A percentile compares a stretch with the other conserved stretches of the same genome.
phyloP scores from a whole-genome alignment of 192 early-diverging fungal genomes.

The Coemansia javaensis region DNA sequence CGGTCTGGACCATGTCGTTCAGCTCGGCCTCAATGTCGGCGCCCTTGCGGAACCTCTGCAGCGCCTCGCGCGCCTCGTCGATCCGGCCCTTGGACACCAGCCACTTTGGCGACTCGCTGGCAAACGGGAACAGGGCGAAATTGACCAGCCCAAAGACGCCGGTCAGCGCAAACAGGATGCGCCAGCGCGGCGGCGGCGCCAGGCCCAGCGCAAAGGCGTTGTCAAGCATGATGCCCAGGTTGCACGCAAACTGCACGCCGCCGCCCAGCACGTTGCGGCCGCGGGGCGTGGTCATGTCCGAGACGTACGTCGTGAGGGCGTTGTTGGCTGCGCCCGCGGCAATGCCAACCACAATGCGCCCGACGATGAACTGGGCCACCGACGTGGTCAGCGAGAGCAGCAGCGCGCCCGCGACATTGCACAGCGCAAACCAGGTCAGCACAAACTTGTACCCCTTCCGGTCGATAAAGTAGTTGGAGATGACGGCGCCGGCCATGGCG shows the following conservation, averaged over 20 bases:
- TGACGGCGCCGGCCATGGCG: constrained; percentile 62
- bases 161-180: constrained; percentile 62
- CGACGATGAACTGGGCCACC: constrained; percentile 62
- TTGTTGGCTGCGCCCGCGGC: constrained; percentile 63
- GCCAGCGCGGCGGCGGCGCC: constrained; percentile 62
- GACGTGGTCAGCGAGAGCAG: constrained; percentile 59
- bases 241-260: constrained; percentile 71
- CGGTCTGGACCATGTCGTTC: constrained; percentile 55
- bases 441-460: constrained; percentile 60
- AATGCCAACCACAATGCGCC: constrained; percentile 69
- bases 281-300: constrained; percentile 70
- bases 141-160: constrained; percentile 57
- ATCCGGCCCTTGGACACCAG: constrained; percentile 60
- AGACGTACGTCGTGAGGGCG: constrained; percentile 66
- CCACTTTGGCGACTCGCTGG: constrained; percentile 76
- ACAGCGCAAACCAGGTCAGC: constrained; percentile 64
- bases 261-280: constrained; percentile 68
- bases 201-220: constrained; percentile 62
- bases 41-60: constrained; percentile 53
- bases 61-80: constrained; percentile 54
- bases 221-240: constrained; percentile 71
- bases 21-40: constrained; percentile 60
- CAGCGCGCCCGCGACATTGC: constrained; percentile 62
- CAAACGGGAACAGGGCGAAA: constrained; percentile 59
- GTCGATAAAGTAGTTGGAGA: constrained; percentile 58